Evolutionary conservation across 2,329 filamentous ascomycete genomes (phyloP).

Genomic region (Fusarium poae): DNA sequence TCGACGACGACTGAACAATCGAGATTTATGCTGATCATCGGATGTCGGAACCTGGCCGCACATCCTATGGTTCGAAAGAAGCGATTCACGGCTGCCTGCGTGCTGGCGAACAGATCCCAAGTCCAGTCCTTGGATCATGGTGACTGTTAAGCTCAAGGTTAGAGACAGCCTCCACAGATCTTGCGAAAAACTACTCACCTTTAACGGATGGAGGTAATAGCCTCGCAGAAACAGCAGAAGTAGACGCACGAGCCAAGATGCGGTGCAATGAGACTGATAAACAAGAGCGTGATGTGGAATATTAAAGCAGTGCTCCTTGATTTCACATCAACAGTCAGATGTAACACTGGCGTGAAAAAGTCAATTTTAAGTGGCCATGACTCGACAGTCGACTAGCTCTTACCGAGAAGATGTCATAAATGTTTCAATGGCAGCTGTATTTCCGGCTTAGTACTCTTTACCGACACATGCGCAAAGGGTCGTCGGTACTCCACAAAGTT

Average conservation of each 20-base stretch:
- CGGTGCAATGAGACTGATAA: too few species aligned
- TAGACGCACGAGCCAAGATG: background rate
- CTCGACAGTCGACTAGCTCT: background rate
- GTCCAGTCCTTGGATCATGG: background rate
- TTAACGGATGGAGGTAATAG: background rate
- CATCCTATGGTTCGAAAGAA: background rate
- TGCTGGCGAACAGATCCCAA: too few species aligned
- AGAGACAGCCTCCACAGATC: background rate
- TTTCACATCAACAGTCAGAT: background rate
- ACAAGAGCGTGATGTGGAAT: background rate
- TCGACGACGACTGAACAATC: background rate
- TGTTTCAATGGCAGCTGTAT: background rate
- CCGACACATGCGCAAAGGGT: too few species aligned
- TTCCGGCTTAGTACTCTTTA: background rate
- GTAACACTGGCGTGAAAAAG: background rate
- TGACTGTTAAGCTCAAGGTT: background rate
- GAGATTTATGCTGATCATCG: background rate
- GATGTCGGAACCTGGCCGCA: background rate
- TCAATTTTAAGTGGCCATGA: background rate
- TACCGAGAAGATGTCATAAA: background rate
- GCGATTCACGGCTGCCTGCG: too few species aligned
- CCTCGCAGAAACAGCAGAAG: background rate
- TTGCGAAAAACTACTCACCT: background rate
- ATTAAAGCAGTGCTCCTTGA: background rate
- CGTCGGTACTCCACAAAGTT: too few species aligned